A percentile compares a stretch with the other conserved stretches of the same genome.
phyloP scores from a whole-genome alignment of 345 rosid species.

The Populus nigra region DNA sequence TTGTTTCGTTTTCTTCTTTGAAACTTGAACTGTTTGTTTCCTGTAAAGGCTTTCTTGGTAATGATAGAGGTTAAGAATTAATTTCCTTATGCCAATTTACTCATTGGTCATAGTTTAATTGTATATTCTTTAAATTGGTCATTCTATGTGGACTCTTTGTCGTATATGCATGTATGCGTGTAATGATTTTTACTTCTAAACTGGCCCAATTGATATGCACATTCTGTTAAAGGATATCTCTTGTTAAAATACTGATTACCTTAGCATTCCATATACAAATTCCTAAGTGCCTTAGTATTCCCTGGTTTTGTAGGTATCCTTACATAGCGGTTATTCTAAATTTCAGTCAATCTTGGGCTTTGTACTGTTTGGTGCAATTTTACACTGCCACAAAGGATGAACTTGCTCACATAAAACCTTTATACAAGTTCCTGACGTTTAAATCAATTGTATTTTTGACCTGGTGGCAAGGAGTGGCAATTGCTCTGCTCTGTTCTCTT shows the following conservation, averaged over 20 bases:
- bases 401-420: slow-evolving; percentile 85
- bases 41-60: background rate
- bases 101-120: background rate
- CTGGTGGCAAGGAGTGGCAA: slow-evolving; percentile 99
- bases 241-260: background rate
- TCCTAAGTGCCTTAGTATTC: slow-evolving; percentile 13
- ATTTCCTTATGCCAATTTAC: background rate
- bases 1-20: background rate
- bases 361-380: slow-evolving; percentile 95
- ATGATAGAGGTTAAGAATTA: background rate
- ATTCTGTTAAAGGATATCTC: background rate
- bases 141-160: background rate
- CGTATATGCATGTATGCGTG: background rate
- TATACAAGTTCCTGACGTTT: slow-evolving; percentile 87
- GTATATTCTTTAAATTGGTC: background rate
- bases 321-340: slow-evolving; percentile 94
- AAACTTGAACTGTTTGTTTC: background rate
- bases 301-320: slow-evolving; percentile 70
- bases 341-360: slow-evolving; percentile 99
- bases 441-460: slow-evolving; percentile 96
- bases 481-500: slow-evolving; percentile 76
- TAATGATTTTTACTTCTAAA: background rate
- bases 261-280: background rate
- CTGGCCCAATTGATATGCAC: background rate
- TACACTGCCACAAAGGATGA: slow-evolving; percentile 84